Base-by-base conservation (phyloP, 2,329 filamentous ascomycete genomes). In the Diplodia sapinea region DNA sequence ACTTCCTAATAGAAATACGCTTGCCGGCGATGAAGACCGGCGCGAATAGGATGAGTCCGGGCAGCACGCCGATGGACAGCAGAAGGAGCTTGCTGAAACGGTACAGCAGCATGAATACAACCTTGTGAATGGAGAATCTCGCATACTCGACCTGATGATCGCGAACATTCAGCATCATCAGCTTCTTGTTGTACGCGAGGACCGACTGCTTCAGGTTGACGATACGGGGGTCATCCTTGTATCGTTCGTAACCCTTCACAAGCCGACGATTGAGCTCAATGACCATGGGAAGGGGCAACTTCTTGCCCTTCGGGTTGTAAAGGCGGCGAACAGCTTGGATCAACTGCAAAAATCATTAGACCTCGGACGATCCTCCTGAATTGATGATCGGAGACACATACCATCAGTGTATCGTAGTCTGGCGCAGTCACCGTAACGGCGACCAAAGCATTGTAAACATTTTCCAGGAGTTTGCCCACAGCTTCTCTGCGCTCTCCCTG, bases 91-190 rank as follows among this genome's bases (percentile, higher is more conserved):
- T 97, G 68, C 84, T 82, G 31, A 95, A 82, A 55, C 95, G 88
- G 80, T 94, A 96, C 70, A 96, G 80, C 72, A 97, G 86, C 12
- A 90, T 90, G 65, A 89, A 84, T 40, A 96, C 83, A 55, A 96
- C 92, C 71, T 88, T 90, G 70, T 89, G 82, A 71, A 91, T 88
- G 15, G 92, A 92, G 82, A 96, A 90, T 75, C 89, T 93, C 67
- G 92, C 92, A 76, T 97, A 97, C 75, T 94, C 90, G 36, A 99
- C 91, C 82, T 98, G 94, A 77, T 98, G 94, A 76, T 99, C 94
- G 68, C 92, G 90, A 69, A 98, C 87, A 73, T 92, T 93, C 66
- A 99, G 86, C 71, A 94, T 90, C 67, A 91, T 89, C 47, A 98
- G 87, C 76, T 94, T 88, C 71, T 88, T 88, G 82, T 98, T 97